These are phyloP conservation scores for Pugionium dolabratum DNA, from an alignment of 345 rosid genomes.

Conservation along the genomic window DNA sequence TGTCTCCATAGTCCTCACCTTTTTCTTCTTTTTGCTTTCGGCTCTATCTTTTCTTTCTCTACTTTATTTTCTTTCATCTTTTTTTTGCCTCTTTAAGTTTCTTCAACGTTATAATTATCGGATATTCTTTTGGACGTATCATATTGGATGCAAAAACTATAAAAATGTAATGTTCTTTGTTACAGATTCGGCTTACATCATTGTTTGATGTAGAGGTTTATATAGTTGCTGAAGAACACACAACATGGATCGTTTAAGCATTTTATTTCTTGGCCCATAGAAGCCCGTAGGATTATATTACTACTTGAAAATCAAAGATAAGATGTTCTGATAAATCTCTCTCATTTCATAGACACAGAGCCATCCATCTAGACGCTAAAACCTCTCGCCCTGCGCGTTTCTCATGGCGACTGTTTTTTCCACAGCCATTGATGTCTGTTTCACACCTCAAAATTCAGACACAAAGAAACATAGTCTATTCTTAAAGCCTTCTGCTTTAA, in stretches of 20 bases:
- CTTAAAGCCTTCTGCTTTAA: conserved; percentile 32
- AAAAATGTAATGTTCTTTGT: background rate
- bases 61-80: conserved; percentile 18
- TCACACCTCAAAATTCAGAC: conserved; percentile 44
- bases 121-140: too few species aligned
- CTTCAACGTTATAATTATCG: background rate
- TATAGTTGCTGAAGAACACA: background rate
- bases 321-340: conserved; percentile 42
- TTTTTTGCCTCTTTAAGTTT: conserved; percentile 8
- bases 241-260: too few species aligned
- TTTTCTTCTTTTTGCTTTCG: conserved; percentile 37
- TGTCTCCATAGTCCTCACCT: conserved; percentile 10
- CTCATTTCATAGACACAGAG: conserved; percentile 12
- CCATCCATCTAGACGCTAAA: conserved; percentile 17
- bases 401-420: conserved; percentile 63
- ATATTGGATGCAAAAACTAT: conserved; percentile 12
- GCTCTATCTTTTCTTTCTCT: conserved; percentile 14
- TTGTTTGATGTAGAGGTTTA: background rate
- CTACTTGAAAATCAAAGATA: conserved; percentile 40
- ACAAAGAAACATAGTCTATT: conserved; percentile 46
- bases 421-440: conserved; percentile 57
- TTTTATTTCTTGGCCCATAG: background rate
- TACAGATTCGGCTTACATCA: background rate
- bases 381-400: conserved; percentile 13
- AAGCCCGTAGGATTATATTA: conserved; percentile 22